phyloP scores from a whole-genome alignment of 2,329 filamentous ascomycete species.

The Ceratocystis harringtonii region DNA sequence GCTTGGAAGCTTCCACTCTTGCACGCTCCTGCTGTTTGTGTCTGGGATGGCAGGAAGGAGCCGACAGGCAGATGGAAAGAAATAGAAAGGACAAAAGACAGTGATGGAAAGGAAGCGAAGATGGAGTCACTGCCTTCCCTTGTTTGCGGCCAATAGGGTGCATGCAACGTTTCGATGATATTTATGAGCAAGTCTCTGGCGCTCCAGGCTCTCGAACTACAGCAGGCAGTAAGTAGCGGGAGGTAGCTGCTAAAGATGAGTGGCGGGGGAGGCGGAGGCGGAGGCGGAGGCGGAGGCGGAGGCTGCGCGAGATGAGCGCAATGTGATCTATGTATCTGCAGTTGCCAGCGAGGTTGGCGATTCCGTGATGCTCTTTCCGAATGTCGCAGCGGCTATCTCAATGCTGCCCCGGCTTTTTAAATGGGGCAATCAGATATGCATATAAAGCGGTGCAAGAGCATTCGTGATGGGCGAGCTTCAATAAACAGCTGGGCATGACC shows the following conservation, averaged over 20 bases:
- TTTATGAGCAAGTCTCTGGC: background rate
- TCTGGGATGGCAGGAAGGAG: background rate
- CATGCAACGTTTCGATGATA: background rate
- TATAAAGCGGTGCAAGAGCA: background rate
- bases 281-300: background rate
- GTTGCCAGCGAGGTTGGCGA: background rate
- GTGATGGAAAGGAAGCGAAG: background rate
- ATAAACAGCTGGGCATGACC: background rate
- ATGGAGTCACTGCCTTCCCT: background rate
- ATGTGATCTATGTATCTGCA: background rate
- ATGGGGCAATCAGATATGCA: background rate
- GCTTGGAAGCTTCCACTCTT: background rate
- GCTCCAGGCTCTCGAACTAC: background rate
- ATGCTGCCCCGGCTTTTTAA: background rate
- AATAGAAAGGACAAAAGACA: background rate
- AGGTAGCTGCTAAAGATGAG: background rate
- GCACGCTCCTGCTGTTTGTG: background rate
- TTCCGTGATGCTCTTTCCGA: background rate
- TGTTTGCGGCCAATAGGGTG: background rate
- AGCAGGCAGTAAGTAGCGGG: too few relatives aligned
- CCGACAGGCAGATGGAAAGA: background rate
- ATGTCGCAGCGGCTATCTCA: background rate
- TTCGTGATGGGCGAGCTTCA: background rate
- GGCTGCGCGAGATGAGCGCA: background rate
- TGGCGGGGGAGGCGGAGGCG: background rate